Percentiles rank a stretch among this genome's conserved stretches.
phyloP scores from a whole-genome alignment of 2,329 filamentous ascomycete genomes.

The Trichocomaceae sp. region DNA sequence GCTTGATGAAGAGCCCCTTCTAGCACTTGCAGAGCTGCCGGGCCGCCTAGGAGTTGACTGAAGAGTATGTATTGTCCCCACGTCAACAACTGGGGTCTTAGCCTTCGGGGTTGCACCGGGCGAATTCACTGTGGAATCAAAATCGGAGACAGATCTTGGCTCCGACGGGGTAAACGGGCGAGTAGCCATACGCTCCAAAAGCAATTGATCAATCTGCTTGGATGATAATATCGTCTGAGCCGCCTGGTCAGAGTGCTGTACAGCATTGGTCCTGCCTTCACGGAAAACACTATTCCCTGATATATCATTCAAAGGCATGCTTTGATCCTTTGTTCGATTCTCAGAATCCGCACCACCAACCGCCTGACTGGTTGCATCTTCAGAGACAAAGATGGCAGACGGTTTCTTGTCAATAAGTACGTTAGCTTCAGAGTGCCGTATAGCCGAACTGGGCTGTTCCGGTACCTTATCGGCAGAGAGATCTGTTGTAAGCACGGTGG shows the following conservation, averaged over 20 bases:
- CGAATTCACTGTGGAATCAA: conserved; percentile 19
- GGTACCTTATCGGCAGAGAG: conserved; percentile 21
- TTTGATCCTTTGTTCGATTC: conserved; percentile 23
- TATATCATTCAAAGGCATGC: conserved; percentile 55
- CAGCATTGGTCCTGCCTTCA: conserved; percentile 23
- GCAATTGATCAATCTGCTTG: conserved; percentile 69
- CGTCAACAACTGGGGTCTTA: conserved; percentile 24
- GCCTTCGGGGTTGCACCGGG: conserved; percentile 33
- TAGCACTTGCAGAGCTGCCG: conserved; percentile 65
- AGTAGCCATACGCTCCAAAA: conserved; percentile 49
- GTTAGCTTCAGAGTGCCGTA: conserved; percentile 9
- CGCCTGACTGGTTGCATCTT: conserved; percentile 58
- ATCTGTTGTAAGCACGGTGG: conserved; percentile 16
- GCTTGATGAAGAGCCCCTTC: conserved; percentile 35
- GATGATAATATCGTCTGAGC: conserved; percentile 82
- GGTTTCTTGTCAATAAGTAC: conserved; percentile 6
- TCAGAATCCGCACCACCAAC: conserved; percentile 32
- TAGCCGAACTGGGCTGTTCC: conserved; percentile 17
- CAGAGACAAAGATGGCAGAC: conserved; percentile 50
- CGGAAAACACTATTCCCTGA: conserved; percentile 49
- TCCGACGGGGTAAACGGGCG: conserved; percentile 29
- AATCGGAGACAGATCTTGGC: conserved; percentile 25
- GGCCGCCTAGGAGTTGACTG: conserved; percentile 50
- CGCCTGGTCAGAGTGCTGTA: conserved; percentile 59
- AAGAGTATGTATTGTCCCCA: conserved; percentile 26